phyloP scores from a whole-genome alignment of 139 green algal genomes.

The Coelastrella sp. region DNA sequence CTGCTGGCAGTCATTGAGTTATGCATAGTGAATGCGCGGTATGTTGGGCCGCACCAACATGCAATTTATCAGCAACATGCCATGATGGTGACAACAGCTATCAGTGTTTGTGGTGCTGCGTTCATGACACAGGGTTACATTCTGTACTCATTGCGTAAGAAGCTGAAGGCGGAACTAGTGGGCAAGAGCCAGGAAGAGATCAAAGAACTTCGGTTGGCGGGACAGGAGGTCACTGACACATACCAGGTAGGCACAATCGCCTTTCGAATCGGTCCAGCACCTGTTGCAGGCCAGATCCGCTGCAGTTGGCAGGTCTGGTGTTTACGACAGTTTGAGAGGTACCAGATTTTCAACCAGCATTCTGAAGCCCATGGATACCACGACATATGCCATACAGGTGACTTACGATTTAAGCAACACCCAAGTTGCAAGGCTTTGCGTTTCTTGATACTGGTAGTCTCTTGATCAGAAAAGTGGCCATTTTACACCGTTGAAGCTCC shows the following conservation, averaged over 20 bases:
- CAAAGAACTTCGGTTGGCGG: constrained; percentile 51
- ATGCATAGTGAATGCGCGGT: neutral
- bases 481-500: too few relatives aligned
- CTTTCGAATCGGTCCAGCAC: neutral
- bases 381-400: too few relatives aligned
- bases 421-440: too few relatives aligned
- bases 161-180: constrained; percentile 78
- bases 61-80: neutral
- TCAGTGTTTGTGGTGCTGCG: neutral
- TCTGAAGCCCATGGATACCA: too few relatives aligned
- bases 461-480: too few relatives aligned
- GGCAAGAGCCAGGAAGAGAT: constrained; percentile 64
- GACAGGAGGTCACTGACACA: constrained; percentile 67
- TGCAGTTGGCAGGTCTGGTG: too few relatives aligned
- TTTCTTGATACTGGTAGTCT: too few relatives aligned
- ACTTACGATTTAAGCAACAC: too few relatives aligned
- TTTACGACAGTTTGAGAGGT: too few relatives aligned
- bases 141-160: constrained; percentile 73
- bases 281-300: neutral
- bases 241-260: constrained; percentile 42
- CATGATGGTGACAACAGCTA: neutral
- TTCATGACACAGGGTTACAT: constrained; percentile 70
- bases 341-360: too few relatives aligned
- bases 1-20: neutral
- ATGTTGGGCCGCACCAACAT: neutral